Base-by-base conservation (phyloP, 306 rosid genomes). In the Prunus dulcis region DNA sequence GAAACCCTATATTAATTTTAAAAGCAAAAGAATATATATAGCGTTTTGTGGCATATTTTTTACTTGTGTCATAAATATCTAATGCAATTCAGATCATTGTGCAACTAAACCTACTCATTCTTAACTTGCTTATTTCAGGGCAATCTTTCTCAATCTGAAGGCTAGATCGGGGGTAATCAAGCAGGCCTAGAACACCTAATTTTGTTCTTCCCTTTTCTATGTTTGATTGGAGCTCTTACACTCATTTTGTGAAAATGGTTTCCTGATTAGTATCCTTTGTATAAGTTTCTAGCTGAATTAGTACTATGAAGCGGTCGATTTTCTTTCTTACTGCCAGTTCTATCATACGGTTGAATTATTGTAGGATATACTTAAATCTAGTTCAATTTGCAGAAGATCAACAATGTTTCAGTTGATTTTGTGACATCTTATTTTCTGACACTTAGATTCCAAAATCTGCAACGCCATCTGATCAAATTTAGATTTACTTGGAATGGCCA, bases 91-190 rank as follows among this genome's bases (percentile, higher is more conserved):
- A 60, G 65, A 25, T 60, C 65, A 60, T 13, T 25, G 65, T 53
- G 58, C 58, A 53, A 60, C 45, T 60, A 14, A 52, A 78, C 19
- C 1, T 18, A 80, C 61, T 72, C 49, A 68, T 12, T 67, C 63
- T 22, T 64, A n/a, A n/a, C 77, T 71, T 79, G 43, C n/a, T 78
- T 67, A 73, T 20, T 84, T 72, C 92, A 94, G 96, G 97, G 96
- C 84, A 60, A 86, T 95, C 81, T 95, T 95, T 83, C 86, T 95
- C 73, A 90, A 92, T 85, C 88, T 89, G 78, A 92, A 92, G 86
- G 97, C 98, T 81, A 85, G 91, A 74, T 82, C 96, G 6, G 92
- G 58, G 70, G 86, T 89, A 57, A 72, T 86, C 46, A 94, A 92
- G 86, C 82, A 86, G 88, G 89, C 69, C 3, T 91, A 88, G 78